These are phyloP conservation scores for Acorus calamus DNA, from an alignment of 106 monocot species.

Conservation along the genomic window DNA sequence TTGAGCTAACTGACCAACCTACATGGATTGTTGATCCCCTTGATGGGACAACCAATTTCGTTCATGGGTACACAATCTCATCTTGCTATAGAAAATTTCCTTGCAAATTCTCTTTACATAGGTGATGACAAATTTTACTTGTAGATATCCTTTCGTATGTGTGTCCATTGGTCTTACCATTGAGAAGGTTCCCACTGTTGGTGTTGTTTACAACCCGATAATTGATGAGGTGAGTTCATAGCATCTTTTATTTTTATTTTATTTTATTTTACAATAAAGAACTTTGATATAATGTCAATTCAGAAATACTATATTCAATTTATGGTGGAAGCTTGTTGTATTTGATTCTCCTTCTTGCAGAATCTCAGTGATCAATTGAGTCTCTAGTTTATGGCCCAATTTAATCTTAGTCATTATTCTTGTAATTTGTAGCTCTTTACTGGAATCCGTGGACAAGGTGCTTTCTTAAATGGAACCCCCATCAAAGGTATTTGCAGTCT, in stretches of 20 bases:
- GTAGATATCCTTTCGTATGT: slow-evolving; percentile 90
- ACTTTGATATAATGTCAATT: no score
- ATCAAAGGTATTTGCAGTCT: slow-evolving; percentile 46
- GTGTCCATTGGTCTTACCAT: slow-evolving; percentile 98
- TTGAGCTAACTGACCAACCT: slow-evolving; percentile 71
- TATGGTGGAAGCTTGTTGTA: not conserved
- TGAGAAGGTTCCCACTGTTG: slow-evolving; percentile 71
- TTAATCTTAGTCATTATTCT: no score
- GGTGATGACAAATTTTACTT: not conserved
- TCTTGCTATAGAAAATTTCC: not conserved
- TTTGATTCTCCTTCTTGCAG: not conserved
- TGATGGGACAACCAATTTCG: slow-evolving; percentile 97
- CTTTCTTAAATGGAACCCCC: slow-evolving; percentile 78
- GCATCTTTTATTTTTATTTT: slow-evolving; percentile 1
- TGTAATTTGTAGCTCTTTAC: slow-evolving; percentile 71
- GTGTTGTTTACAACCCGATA: slow-evolving; percentile 94
- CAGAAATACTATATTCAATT: no score
- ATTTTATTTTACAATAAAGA: not conserved
- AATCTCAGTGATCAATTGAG: not conserved
- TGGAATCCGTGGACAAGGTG: slow-evolving; percentile 80
- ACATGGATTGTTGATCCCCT: slow-evolving; percentile 99
- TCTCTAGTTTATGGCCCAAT: slow-evolving; percentile 3
- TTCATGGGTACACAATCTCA: slow-evolving; percentile 59
- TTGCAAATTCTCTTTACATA: no score
- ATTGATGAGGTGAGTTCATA: slow-evolving; percentile 52